Percentiles rank a stretch among this genome's conserved stretches.
Conservation (phyloP, 1,284 basidiomycete genomes). For the Ganoderma resinaceum region DNA sequence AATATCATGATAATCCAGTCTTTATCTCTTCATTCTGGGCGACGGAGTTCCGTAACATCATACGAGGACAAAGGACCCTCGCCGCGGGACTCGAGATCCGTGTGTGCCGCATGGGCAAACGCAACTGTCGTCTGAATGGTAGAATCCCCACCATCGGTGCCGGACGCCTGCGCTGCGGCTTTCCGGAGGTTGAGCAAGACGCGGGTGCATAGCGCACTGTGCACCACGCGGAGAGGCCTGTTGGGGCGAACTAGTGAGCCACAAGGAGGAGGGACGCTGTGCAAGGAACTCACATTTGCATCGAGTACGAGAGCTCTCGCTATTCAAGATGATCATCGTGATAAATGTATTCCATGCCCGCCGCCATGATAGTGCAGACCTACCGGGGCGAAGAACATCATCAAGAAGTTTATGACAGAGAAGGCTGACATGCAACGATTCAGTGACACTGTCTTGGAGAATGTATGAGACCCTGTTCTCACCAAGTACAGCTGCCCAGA, state of each 20-base stretch:
- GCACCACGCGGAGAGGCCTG: slow-evolving; percentile 8
- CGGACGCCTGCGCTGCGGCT: neutral
- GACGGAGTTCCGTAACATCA: neutral
- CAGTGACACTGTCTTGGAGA: neutral
- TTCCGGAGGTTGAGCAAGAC: slow-evolving; percentile 12
- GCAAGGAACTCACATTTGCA: slow-evolving; percentile 5
- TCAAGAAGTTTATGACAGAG: neutral
- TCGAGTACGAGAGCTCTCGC: neutral
- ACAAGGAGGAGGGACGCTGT: neutral
- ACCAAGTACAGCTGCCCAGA: slow-evolving; percentile 7
- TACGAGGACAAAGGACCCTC: neutral
- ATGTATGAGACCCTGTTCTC: neutral
- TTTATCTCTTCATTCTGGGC: neutral
- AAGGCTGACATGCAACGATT: neutral
- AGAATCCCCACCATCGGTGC: neutral
- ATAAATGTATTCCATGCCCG: neutral
- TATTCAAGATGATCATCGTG: neutral
- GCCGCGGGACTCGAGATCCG: neutral
- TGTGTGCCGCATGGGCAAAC: neutral
- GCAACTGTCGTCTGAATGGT: neutral
- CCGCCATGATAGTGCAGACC: neutral
- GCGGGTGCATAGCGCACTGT: slow-evolving; percentile 7
- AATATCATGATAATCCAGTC: neutral
- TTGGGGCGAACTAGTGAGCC: neutral
- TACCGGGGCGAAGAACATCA: slow-evolving; percentile 10